These are phyloP conservation scores for Ophiostoma sp. DNA, from an alignment of 2,329 filamentous ascomycete species.

Conservation along the genomic window DNA sequence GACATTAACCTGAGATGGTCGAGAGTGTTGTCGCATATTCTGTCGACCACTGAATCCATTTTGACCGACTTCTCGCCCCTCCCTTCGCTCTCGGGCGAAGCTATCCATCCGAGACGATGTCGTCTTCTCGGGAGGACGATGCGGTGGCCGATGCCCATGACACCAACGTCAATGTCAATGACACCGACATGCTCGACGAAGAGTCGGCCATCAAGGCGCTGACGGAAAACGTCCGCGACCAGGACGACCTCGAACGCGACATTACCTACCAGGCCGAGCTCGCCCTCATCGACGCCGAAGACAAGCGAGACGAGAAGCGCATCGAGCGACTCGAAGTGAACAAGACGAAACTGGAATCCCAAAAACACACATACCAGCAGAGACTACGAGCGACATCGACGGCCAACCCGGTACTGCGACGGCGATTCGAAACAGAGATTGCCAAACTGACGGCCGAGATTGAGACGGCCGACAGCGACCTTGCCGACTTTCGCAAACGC, in stretches of 20 bases:
- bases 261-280: constrained; percentile 66
- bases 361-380: constrained; percentile 59
- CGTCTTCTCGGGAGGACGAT: not conserved
- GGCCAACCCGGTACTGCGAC: constrained; percentile 52
- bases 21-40: not conserved
- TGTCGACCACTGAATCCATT: not conserved
- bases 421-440: constrained; percentile 65
- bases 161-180: too few relatives aligned
- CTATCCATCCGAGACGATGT: not conserved
- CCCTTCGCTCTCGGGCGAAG: not conserved
- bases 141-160: not conserved
- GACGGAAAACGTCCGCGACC: constrained; percentile 72
- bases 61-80: not conserved
- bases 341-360: constrained; percentile 61
- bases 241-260: constrained; percentile 87
- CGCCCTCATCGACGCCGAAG: constrained; percentile 61
- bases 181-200: constrained; percentile 49
- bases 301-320: constrained; percentile 62
- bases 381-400: constrained; percentile 46
- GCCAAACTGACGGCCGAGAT: constrained; percentile 57
- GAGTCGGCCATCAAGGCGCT: constrained; percentile 61
- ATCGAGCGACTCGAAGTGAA: constrained; percentile 59
- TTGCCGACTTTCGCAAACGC: constrained; percentile 75
- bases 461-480: constrained; percentile 65
- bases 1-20: not conserved